Conservation (phyloP, 805 yeast species). For the Candida adriatica region DNA sequence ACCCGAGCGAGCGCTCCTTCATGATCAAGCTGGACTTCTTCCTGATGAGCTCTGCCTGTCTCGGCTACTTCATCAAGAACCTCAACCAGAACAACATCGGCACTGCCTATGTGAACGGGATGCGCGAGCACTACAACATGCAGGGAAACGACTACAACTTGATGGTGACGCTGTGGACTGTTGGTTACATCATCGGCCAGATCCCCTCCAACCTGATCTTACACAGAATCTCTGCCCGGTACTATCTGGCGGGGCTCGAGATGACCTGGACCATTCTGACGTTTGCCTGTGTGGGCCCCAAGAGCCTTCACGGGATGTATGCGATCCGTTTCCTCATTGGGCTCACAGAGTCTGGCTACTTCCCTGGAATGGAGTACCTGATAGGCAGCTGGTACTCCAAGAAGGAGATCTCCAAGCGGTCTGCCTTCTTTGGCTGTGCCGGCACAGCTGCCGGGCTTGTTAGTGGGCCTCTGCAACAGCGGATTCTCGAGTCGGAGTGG, state of each 20-base stretch:
- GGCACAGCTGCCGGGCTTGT: conserved; percentile 27
- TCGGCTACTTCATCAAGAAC: conserved; percentile 41
- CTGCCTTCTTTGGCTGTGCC: conserved; percentile 28
- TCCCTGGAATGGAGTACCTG: conserved; percentile 11
- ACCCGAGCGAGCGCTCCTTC: conserved; percentile 29
- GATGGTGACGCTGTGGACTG: conserved; percentile 38
- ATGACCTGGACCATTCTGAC: conserved; percentile 38
- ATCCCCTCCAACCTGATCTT: conserved; percentile 40
- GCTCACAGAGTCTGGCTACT: conserved; percentile 35
- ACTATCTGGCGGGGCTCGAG: conserved; percentile 38
- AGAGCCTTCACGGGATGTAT: conserved; percentile 24
- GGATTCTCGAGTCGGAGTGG: conserved; percentile 23
- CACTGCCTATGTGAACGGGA: conserved; percentile 41
- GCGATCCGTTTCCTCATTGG: conserved; percentile 37
- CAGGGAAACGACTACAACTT: conserved; percentile 36
- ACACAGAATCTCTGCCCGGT: conserved; percentile 36
- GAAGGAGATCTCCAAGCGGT: conserved; percentile 30
- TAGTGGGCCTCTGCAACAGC: conserved; percentile 23
- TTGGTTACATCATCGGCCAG: conserved; percentile 47
- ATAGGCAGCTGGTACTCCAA: conserved; percentile 32
- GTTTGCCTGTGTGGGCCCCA: conserved; percentile 26
- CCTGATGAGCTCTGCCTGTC: conserved; percentile 33
- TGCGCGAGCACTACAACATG: conserved; percentile 38
- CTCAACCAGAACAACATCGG: conserved; percentile 35
- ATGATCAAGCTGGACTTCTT: conserved; percentile 32